Conservation (phyloP, 129 eudicot genomes). For the Flaveria trinervia region DNA sequence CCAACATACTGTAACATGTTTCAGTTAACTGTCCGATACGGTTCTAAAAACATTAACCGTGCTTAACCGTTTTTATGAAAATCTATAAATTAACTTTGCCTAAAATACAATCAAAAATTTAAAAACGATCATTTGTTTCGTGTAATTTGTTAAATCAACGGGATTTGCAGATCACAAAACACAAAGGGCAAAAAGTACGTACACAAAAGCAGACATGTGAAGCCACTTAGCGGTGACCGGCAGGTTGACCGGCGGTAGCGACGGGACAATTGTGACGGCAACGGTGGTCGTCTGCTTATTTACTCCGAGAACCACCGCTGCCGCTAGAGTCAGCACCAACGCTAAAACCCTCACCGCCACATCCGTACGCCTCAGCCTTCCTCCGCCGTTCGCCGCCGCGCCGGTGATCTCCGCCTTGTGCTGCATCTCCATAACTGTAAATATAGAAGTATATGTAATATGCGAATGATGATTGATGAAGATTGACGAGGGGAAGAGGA, state of each 20-base stretch:
- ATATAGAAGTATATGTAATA: neutral
- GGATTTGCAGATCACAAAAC: neutral
- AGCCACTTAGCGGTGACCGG: constrained; percentile 67
- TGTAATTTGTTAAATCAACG: too few relatives aligned
- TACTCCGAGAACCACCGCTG: constrained; percentile 58
- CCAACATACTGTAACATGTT: too few relatives aligned
- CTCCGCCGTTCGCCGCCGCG: constrained; percentile 9
- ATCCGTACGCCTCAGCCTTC: constrained; percentile 34
- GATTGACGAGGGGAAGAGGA: neutral
- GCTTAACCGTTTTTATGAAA: too few relatives aligned
- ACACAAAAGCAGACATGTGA: constrained; percentile 78
- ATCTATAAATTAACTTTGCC: too few relatives aligned
- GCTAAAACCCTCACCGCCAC: constrained; percentile 52
- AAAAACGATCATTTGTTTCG: too few relatives aligned
- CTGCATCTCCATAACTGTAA: constrained; percentile 28
- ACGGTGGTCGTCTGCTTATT: constrained; percentile 52
- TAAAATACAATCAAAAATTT: too few relatives aligned
- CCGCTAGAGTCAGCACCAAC: constrained; percentile 47
- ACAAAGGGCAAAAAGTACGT: constrained; percentile 16
- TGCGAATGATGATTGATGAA: neutral
- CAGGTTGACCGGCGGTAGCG: constrained; percentile 60
- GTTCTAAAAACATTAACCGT: too few relatives aligned
- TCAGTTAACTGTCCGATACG: too few relatives aligned
- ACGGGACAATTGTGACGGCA: constrained; percentile 34
- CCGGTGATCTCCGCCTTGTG: constrained; percentile 26